phyloP scores from a whole-genome alignment of 345 rosid species.

The Euclidium syriacum region DNA sequence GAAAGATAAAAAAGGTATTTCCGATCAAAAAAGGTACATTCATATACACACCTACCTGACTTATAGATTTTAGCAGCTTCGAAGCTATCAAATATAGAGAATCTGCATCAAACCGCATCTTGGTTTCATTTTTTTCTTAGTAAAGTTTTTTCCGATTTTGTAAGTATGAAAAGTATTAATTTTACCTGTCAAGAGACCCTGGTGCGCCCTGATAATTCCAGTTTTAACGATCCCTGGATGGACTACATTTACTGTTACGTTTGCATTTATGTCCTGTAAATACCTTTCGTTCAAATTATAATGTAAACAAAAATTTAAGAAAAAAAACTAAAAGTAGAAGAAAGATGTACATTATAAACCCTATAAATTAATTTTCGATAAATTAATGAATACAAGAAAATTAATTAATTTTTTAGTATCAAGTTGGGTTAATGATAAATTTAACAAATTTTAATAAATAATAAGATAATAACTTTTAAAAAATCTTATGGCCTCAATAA shows the following conservation, averaged over 20 bases:
- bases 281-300: not conserved
- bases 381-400: no score
- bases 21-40: not conserved
- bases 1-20: no score
- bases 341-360: no score
- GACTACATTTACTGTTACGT: slow-evolving; percentile 78
- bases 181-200: slow-evolving; percentile 73
- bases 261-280: slow-evolving; percentile 70
- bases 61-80: slow-evolving; percentile 68
- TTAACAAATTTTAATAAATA: no score
- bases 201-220: slow-evolving; percentile 83
- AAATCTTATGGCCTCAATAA: no score
- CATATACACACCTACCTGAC: slow-evolving; percentile 46
- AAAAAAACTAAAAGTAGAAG: not conserved
- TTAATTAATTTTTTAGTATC: no score
- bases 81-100: slow-evolving; percentile 85
- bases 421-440: no score
- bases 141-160: not conserved
- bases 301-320: not conserved
- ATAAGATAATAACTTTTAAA: no score
- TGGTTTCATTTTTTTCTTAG: not conserved
- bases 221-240: slow-evolving; percentile 97
- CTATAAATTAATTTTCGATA: no score
- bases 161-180: not conserved
- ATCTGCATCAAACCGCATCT: slow-evolving; percentile 51